Base-by-base conservation (phyloP, 2,329 filamentous ascomycete genomes). In the Ceratocystis harringtonii region DNA sequence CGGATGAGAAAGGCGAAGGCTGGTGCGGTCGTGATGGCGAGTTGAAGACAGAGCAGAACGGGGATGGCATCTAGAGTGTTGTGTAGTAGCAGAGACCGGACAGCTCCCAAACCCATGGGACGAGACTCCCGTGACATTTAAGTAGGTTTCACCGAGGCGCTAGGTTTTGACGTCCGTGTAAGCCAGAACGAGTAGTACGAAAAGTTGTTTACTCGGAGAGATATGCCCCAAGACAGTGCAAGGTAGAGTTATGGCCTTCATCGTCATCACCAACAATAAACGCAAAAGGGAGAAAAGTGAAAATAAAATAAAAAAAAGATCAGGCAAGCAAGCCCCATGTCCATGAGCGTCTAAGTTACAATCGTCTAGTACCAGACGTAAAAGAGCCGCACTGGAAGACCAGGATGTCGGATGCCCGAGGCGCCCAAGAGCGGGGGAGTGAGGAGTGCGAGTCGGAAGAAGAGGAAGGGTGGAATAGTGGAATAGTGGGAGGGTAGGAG, bases 141-240 rank as follows among this genome's bases (percentile, higher is more conserved):
- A 58, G 55, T 58, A 58, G 30, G 55, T 58, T 58, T 36, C 55
- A 32, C 55, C 55, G 25, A 15, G 55, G 25, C n/a, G 55, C 55
- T 55, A 25, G 19, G 50, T 25, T 58, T 36, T 32, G 55, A 58
- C 25, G 55, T 36, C 55, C 28, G 55, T 58, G 55, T 58, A 58
- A 58, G 55, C 55, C 25, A 58, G 55, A 58, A 32, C 55, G 55
- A 58, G 55, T 58, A 32, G 55, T 58, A 58, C 55, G 28, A 58
- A 32, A 50, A 52, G 48, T 52, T 58, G 28, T 36, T 58, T 58
- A 32, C 7, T 32, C 28, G 55, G 55, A 58, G 28, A 58, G 55
- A 58, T 58, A 58, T n/a, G n/a, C 55, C 28, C 30, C 55, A 30
- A 58, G 55, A 36, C 25, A 12, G 36, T 36, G 55, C 28, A 58